Percentiles rank a stretch among this genome's conserved stretches.
These are phyloP conservation scores for Trichoderma sp. DNA, from an alignment of 2,329 filamentous ascomycete genomes.

Conservation along the genomic window DNA sequence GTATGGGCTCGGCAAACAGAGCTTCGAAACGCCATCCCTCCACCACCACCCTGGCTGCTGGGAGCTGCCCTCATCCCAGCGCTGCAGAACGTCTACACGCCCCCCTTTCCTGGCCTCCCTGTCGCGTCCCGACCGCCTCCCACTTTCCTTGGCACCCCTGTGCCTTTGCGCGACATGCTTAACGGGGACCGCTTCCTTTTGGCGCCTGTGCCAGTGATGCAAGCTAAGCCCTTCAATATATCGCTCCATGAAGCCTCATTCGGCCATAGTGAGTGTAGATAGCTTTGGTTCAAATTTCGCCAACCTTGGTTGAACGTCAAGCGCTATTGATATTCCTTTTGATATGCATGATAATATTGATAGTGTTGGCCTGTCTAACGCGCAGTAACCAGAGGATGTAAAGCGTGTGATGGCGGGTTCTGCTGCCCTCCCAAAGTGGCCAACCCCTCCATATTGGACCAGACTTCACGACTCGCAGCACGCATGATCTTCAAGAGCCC, in stretches of 20 bases:
- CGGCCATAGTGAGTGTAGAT: not conserved
- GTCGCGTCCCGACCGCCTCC: conserved; percentile 11
- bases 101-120: not conserved
- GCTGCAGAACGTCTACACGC: conserved; percentile 16
- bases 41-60: conserved; percentile 5
- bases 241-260: conserved; percentile 8
- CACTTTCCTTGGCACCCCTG: conserved; percentile 6
- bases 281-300: not conserved
- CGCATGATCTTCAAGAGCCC: conserved; percentile 2
- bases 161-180: conserved; percentile 4
- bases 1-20: not conserved
- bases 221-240: not conserved
- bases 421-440: not conserved
- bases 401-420: not conserved
- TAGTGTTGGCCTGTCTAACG: not conserved
- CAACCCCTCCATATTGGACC: not conserved
- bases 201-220: not conserved
- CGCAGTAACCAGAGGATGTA: not conserved
- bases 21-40: conserved; percentile 10
- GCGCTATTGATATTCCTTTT: not conserved
- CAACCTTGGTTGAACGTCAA: not conserved
- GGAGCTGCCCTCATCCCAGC: conserved; percentile 6
- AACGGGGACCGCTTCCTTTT: not conserved
- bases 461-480: not conserved
- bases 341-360: not conserved